Evolutionary conservation across 1,284 basidiomycete genomes (phyloP).

Genomic region (Naganishia sp.): DNA sequence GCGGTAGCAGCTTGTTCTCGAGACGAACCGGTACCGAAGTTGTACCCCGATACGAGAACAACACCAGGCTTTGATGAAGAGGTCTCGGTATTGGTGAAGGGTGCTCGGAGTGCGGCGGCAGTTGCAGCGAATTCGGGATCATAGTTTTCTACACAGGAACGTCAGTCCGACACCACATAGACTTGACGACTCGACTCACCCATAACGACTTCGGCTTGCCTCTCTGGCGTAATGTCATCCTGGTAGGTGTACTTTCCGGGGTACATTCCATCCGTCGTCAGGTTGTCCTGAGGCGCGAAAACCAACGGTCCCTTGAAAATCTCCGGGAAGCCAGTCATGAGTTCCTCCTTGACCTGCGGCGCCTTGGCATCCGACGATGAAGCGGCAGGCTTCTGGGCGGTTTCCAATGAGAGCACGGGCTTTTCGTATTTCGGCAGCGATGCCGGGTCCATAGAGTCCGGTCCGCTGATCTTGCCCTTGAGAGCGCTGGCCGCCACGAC

Average conservation of each 20-base stretch:
- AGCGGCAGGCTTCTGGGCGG: conserved; percentile 57
- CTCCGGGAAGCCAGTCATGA: conserved; percentile 78
- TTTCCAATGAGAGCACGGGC: conserved; percentile 54
- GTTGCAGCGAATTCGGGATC: conserved; percentile 80
- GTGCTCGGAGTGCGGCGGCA: conserved; percentile 63
- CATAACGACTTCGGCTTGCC: conserved; percentile 91
- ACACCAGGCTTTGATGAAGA: conserved; percentile 59
- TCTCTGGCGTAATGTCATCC: conserved; percentile 94
- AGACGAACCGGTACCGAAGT: conserved; percentile 98
- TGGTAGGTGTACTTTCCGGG: conserved; percentile 99
- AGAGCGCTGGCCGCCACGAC: conserved; percentile 95
- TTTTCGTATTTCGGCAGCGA: conserved; percentile 59
- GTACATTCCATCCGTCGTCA: conserved; percentile 98
- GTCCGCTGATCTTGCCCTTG: conserved; percentile 86
- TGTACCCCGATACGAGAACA: conserved; percentile 89
- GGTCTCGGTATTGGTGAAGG: conserved; percentile 42
- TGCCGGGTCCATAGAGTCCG: conserved; percentile 66
- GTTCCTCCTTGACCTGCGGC: conserved; percentile 58
- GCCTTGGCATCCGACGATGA: conserved; percentile 57
- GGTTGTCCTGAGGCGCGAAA: conserved; percentile 94
- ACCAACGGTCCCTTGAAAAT: conserved; percentile 80
- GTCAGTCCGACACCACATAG: not conserved
- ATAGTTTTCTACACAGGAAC: conserved; percentile 75
- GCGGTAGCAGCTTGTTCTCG: conserved; percentile 98
- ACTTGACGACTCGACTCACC: conserved; percentile 39